These are phyloP conservation scores for Neopestalotiopsis rosae DNA, from an alignment of 2,329 filamentous ascomycete genomes.

Conservation along the genomic window DNA sequence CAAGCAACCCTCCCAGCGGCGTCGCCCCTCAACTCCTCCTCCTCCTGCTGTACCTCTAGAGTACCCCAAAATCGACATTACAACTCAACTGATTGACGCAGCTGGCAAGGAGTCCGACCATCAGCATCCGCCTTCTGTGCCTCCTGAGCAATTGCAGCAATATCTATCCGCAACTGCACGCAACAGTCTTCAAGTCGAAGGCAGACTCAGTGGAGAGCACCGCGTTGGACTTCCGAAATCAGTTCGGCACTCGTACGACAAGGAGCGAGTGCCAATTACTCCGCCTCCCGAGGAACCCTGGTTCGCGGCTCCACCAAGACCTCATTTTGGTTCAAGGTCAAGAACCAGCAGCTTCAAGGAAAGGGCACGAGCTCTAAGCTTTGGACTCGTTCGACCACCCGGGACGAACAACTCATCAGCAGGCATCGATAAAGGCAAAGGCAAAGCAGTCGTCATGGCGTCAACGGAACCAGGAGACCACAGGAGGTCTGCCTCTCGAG, in stretches of 20 bases:
- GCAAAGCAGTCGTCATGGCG: conserved; percentile 51
- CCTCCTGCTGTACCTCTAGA: conserved; percentile 56
- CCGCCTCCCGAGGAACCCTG: conserved; percentile 27
- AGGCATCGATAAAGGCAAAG: conserved; percentile 56
- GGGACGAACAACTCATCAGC: conserved; percentile 25
- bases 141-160: conserved; percentile 55
- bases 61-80: conserved; percentile 48
- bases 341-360: conserved; percentile 30
- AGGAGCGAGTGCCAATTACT: conserved; percentile 45
- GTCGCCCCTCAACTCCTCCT: conserved; percentile 59
- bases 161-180: conserved; percentile 49
- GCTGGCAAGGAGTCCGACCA: conserved; percentile 48
- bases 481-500: conserved; percentile 48
- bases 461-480: conserved; percentile 40
- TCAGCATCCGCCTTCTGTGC: conserved; percentile 54
- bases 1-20: conserved; percentile 33
- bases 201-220: conserved; percentile 48
- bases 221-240: conserved; percentile 60
- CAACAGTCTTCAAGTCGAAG: conserved; percentile 58
- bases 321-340: conserved; percentile 25
- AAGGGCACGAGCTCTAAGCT: conserved; percentile 34
- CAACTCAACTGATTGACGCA: conserved; percentile 42
- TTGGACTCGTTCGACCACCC: conserved; percentile 33
- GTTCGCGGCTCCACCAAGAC: conserved; percentile 29
- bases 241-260: conserved; percentile 60